A percentile compares a stretch with the other conserved stretches of the same genome.
Evolutionary conservation across 139 green algal genomes (phyloP).

Genomic region (Chlamydomonas incerta): DNA sequence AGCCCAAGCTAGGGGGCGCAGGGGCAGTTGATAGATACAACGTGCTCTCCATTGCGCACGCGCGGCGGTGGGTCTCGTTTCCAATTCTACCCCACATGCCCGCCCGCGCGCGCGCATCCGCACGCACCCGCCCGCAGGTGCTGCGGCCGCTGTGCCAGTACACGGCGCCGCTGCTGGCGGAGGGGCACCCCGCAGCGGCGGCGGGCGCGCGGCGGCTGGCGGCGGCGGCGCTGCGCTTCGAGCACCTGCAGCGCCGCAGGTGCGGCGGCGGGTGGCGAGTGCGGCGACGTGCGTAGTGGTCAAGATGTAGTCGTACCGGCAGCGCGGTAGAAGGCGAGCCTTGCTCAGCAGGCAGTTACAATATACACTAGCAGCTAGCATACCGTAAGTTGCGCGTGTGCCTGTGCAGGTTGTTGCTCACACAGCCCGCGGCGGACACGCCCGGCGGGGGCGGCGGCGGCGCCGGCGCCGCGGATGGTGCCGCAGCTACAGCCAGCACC

Average conservation of each 20-base stretch:
- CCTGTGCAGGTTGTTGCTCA: not conserved
- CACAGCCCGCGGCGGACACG: not conserved
- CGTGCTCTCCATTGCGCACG: too few relatives aligned
- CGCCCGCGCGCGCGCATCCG: too few relatives aligned
- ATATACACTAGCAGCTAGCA: too few relatives aligned
- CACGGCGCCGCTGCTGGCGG: slow-evolving; percentile 33
- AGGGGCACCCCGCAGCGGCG: slow-evolving; percentile 29
- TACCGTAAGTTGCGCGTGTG: too few relatives aligned
- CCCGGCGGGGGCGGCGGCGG: not conserved
- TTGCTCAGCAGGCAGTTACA: too few relatives aligned
- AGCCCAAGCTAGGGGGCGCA: too few relatives aligned
- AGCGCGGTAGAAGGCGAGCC: too few relatives aligned
- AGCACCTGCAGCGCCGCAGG: slow-evolving; percentile 48
- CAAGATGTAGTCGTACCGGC: too few relatives aligned
- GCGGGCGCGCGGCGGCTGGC: slow-evolving; percentile 27
- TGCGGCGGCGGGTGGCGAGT: not conserved
- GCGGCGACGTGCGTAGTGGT: too few relatives aligned
- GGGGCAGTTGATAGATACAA: too few relatives aligned
- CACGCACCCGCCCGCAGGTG: slow-evolving; percentile 9
- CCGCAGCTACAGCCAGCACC: not conserved
- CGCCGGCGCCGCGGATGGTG: not conserved
- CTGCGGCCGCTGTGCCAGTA: slow-evolving; percentile 19
- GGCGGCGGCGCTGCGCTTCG: slow-evolving; percentile 28
- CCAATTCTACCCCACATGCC: too few relatives aligned
- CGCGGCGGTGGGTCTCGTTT: too few relatives aligned